A percentile compares a stretch with the other conserved stretches of the same genome.
Conservation (phyloP, 169 alveolate species). For the Cryptosporidium meleagridis region DNA sequence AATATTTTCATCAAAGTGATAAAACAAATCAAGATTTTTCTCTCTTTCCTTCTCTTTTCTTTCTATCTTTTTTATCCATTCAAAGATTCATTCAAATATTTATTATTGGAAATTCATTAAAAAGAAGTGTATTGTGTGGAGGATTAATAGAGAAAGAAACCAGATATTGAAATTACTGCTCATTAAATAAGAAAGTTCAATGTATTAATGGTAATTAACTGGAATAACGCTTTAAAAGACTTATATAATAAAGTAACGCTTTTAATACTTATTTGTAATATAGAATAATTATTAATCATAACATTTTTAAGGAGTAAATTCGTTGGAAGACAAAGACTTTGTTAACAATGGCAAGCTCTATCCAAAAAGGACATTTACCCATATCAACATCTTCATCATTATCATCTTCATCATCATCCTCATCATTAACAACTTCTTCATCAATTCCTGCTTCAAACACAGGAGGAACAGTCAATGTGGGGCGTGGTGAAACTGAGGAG, state of each 20-base stretch:
- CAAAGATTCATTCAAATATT: not conserved
- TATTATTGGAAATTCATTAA: not conserved
- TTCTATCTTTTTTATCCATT: not conserved
- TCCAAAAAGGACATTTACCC: not conserved
- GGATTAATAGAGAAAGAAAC: not conserved
- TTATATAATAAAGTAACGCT: constrained; percentile 1
- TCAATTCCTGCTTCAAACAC: not conserved
- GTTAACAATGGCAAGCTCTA: not conserved
- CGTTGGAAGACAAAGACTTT: not conserved
- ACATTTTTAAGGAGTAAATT: not conserved
- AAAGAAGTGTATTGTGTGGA: not conserved
- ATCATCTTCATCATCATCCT: not conserved
- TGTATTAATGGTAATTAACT: constrained; percentile 14
- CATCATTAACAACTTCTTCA: not conserved
- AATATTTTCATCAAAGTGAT: not conserved
- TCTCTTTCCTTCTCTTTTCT: not conserved
- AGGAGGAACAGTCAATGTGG: not conserved
- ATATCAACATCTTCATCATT: not conserved
- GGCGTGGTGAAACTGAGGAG: constrained; percentile 53
- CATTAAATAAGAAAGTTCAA: not conserved
- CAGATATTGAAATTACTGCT: not conserved
- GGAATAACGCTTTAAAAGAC: constrained; percentile 9
- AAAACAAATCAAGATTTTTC: not conserved
- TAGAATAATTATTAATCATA: not conserved
- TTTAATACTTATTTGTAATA: not conserved